Conservation (phyloP, 1,284 basidiomycete species). For the Neonothopanus nambi region DNA sequence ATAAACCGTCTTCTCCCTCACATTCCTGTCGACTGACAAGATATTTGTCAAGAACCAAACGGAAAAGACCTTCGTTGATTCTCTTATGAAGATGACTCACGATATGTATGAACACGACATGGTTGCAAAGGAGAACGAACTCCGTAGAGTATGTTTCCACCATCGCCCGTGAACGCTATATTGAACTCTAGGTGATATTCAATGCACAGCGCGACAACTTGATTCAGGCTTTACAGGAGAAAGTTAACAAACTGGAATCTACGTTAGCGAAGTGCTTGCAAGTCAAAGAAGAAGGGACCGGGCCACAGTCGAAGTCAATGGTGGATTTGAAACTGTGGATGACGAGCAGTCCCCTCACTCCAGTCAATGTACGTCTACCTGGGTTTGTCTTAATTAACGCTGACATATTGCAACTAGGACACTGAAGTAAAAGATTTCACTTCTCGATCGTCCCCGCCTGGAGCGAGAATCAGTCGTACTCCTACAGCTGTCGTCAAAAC, state of each 20-base stretch:
- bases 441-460: neutral
- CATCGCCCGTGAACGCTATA: slow-evolving; percentile 7
- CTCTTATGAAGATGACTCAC: slow-evolving; percentile 41
- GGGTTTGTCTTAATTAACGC: neutral
- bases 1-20: too few relatives aligned
- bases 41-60: slow-evolving; percentile 42
- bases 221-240: slow-evolving; percentile 37
- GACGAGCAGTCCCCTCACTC: slow-evolving; percentile 33
- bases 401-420: neutral
- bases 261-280: slow-evolving; percentile 41
- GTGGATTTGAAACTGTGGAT: slow-evolving; percentile 39
- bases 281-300: slow-evolving; percentile 31
- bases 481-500: neutral
- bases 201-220: slow-evolving; percentile 42
- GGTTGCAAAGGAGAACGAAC: slow-evolving; percentile 51
- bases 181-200: slow-evolving; percentile 1
- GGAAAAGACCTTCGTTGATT: slow-evolving; percentile 47
- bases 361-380: slow-evolving; percentile 12
- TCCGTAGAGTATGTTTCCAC: slow-evolving; percentile 42
- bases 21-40: too few relatives aligned
- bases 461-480: neutral
- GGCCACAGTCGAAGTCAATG: slow-evolving; percentile 31
- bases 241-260: slow-evolving; percentile 43
- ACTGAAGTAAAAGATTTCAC: neutral
- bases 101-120: slow-evolving; percentile 48